Evolutionary conservation across 78 protist genomes (phyloP).

Genomic region (Dictyostelium intermedium): DNA sequence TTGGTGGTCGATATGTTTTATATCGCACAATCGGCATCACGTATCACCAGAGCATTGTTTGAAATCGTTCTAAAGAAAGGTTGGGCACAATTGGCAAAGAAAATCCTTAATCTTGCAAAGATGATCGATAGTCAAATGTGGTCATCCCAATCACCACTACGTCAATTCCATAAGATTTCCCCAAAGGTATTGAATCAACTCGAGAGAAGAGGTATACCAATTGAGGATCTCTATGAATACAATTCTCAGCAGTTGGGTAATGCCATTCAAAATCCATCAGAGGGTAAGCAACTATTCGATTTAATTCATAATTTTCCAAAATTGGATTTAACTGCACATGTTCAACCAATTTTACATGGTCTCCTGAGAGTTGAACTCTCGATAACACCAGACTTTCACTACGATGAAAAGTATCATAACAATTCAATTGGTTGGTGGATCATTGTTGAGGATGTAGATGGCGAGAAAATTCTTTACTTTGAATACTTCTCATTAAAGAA

Average conservation of each 20-base stretch:
- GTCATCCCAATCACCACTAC: slow-evolving; percentile 96
- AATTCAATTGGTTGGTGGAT: slow-evolving; percentile 91
- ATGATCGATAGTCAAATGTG: slow-evolving; percentile 96
- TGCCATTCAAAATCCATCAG: slow-evolving; percentile 84
- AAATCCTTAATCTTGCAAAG: slow-evolving; percentile 89
- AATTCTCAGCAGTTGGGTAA: slow-evolving; percentile 89
- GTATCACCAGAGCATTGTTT: slow-evolving; percentile 96
- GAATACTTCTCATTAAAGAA: slow-evolving; percentile 92
- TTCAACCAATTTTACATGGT: slow-evolving; percentile 96
- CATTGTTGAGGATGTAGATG: slow-evolving; percentile 96
- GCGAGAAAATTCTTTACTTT: slow-evolving; percentile 95
- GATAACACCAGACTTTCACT: slow-evolving; percentile 96
- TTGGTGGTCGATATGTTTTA: slow-evolving; percentile 98
- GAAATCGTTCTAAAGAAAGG: slow-evolving; percentile 95
- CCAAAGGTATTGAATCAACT: slow-evolving; percentile 87
- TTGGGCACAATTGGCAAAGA: slow-evolving; percentile 95
- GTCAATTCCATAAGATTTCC: slow-evolving; percentile 94
- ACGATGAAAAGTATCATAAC: slow-evolving; percentile 92
- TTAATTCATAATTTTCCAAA: slow-evolving; percentile 94
- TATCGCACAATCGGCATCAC: slow-evolving; percentile 97
- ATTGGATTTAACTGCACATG: slow-evolving; percentile 89
- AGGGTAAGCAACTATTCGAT: slow-evolving; percentile 90
- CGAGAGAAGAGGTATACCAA: slow-evolving; percentile 90
- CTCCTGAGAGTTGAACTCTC: slow-evolving; percentile 90
- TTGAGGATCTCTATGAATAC: slow-evolving; percentile 93